A percentile compares a stretch with the other conserved stretches of the same genome.
These are phyloP conservation scores for Halophytophthora polymorphica DNA, from an alignment of 352 stramenopile genomes.

Conservation along the genomic window DNA sequence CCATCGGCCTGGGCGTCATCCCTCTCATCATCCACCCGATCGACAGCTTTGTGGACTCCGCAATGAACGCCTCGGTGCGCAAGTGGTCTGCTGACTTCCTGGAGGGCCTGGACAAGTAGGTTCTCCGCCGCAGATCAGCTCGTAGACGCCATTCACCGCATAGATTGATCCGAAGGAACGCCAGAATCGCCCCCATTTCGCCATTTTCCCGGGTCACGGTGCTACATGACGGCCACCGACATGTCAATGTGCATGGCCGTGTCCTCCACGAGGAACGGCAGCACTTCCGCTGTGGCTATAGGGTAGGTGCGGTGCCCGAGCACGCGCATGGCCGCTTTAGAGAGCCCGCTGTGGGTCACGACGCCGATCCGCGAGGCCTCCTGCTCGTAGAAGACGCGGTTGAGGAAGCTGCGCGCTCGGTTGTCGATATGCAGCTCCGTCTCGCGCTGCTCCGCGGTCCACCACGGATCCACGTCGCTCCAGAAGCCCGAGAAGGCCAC, in stretches of 20 bases:
- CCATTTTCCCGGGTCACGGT: no score
- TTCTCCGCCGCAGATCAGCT: no score
- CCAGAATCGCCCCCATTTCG: no score
- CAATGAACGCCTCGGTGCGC: slow-evolving; percentile 54
- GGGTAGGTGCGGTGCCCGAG: slow-evolving; percentile 16
- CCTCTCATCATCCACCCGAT: slow-evolving; percentile 88
- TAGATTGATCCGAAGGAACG: no score
- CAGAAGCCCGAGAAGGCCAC: slow-evolving; percentile 24
- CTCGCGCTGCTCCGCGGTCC: slow-evolving; percentile 18
- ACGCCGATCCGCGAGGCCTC: slow-evolving; percentile 11
- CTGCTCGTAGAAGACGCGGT: slow-evolving; percentile 21
- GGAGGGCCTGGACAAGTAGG: slow-evolving; percentile 25
- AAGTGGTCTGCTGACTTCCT: slow-evolving; percentile 39
- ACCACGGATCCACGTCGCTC: slow-evolving; percentile 27
- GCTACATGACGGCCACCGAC: background rate
- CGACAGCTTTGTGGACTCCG: slow-evolving; percentile 57
- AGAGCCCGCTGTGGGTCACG: slow-evolving; percentile 20
- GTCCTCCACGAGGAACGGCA: slow-evolving; percentile 26
- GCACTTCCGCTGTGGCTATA: slow-evolving; percentile 11
- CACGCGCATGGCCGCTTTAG: slow-evolving; percentile 13
- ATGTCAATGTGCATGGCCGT: slow-evolving; percentile 1
- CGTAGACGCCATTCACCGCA: no score
- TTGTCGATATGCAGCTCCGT: slow-evolving; percentile 23
- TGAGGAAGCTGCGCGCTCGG: slow-evolving; percentile 21
- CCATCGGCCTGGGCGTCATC: slow-evolving; percentile 73